Base-by-base conservation (phyloP, 2,329 filamentous ascomycete species). In the Hypoxylon sp. region DNA sequence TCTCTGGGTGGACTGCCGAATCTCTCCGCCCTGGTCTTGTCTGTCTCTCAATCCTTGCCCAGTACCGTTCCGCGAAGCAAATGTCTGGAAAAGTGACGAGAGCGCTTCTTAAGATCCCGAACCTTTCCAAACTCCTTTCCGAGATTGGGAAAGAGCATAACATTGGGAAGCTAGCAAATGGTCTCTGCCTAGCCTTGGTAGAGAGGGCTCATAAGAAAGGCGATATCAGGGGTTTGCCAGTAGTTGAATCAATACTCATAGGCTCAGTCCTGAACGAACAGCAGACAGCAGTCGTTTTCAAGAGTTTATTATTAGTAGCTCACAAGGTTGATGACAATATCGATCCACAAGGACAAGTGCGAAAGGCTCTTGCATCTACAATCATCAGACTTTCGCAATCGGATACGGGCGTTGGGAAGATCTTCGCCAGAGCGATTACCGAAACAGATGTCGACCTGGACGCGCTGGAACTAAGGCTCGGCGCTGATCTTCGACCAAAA, bases 41-140 rank as follows among this genome's bases (percentile, higher is more conserved):
- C 11, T 97, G 93, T 76, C 81, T 98, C 58, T 90, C 92, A 3
- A 90, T 97, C 19, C 83, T 98, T 46, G 92, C 93, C 1, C 92
- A 97, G 77, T 91, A 94, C 79, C 90, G 93, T 76, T 89, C 89
- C 2, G 87, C 90, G 3, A 87, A 89, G 67, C 87, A 88, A 68
- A 85, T 97, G 63, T 91, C 93, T 0, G 87, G 85, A 74, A 88
- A 88, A 67, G 89, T 95, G 3, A 86, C 91, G 31, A 93, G 90
- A 77, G 88, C 88, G 9, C 80, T 96, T 4, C 81, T 93, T 67
- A 90, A 88, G 68, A 81, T 92, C 19, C 83, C 87, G 0, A 83
- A 89, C 51, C 81, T 94, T 26, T 82, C 87, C n/a, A 80, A 81
- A 42, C 84, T 87, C 11, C 82, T 95, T 1, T 79, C 86, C 1